Evolutionary conservation across 306 rosid genomes (phyloP).

Genomic region (Glycine tomentella): DNA sequence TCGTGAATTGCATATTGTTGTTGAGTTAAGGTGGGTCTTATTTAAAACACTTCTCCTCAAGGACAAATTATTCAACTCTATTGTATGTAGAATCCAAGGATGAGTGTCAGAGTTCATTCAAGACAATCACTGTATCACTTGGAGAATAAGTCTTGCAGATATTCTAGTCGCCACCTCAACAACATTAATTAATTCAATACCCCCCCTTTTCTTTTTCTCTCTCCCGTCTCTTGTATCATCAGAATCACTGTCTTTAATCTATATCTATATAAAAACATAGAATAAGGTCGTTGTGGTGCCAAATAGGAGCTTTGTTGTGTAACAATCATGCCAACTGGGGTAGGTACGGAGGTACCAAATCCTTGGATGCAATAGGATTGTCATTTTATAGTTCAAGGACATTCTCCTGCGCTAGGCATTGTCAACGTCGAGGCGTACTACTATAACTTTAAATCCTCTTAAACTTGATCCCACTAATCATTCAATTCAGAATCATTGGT

Average conservation of each 20-base stretch:
- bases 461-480: too few species aligned
- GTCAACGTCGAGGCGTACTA: slow-evolving; percentile 16
- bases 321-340: slow-evolving; percentile 32
- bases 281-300: neutral
- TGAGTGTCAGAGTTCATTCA: slow-evolving; percentile 60
- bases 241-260: neutral
- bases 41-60: slow-evolving; percentile 37
- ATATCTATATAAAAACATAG: neutral
- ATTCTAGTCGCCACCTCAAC: slow-evolving; percentile 64
- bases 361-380: slow-evolving; percentile 26
- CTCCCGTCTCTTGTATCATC: too few species aligned
- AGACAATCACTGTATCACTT: slow-evolving; percentile 39
- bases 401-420: slow-evolving; percentile 27
- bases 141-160: slow-evolving; percentile 37
- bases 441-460: neutral
- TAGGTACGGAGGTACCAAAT: slow-evolving; percentile 7
- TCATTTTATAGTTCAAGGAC: slow-evolving; percentile 23
- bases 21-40: slow-evolving; percentile 57
- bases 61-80: slow-evolving; percentile 39
- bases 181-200: slow-evolving; percentile 3
- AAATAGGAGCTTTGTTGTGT: slow-evolving; percentile 8
- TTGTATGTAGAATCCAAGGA: slow-evolving; percentile 68
- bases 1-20: slow-evolving; percentile 69
- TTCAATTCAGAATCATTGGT: neutral
- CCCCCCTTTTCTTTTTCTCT: too few species aligned